Evolutionary conservation across 192 early-diverging fungal species (phyloP), one percentile per base, ranked within the genome.

Genomic region (Mortierella hygrophila): DNA sequence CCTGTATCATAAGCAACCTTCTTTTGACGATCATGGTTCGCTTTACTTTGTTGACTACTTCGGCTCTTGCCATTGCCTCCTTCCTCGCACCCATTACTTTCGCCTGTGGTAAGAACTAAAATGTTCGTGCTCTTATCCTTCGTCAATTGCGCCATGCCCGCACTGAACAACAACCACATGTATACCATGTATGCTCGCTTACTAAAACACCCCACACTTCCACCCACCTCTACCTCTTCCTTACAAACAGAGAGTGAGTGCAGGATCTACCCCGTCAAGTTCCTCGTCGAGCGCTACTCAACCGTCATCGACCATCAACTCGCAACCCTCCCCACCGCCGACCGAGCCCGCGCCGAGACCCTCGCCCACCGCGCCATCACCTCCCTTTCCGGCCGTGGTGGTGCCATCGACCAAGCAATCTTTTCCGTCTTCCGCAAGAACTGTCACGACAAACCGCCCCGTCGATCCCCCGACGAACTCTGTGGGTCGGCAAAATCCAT

Each of bases 401-500:
- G 79, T 8, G 79, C 38, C 7, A 81, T 81, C 21, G 79, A 73
- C 46, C 10, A 65, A 15, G 29, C 79, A 26, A 75, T 75, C 54
- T 70, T 78, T 42, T 78, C 77, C n/a, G 32, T 32, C 11, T 76
- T 76, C 41, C 74, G 52, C 69, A 32, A 35, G 7, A 76, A 72
- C 54, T 82, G 81, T n/a, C 49, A 60, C 9, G 69, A 71, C 23
- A 82, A 65, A 21, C 75, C 75, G 7, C 81, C 81, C 35, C 75
- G 20, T 35, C 81, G 81, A n/a, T 82, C 81, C 16, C 75, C 75
- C 23, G 55, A 77, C 37, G 75, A 82, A 35, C 29, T 82, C 4
- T 82, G 81, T 76, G 81, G 75, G 2, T 76, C 74, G 10, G 81
- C 75, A 40, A 82, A 82, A 54, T 72, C 69, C 52, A 82, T 82